phyloP scores from a whole-genome alignment of 2,329 filamentous ascomycete genomes.

The Diplodia seriata region DNA sequence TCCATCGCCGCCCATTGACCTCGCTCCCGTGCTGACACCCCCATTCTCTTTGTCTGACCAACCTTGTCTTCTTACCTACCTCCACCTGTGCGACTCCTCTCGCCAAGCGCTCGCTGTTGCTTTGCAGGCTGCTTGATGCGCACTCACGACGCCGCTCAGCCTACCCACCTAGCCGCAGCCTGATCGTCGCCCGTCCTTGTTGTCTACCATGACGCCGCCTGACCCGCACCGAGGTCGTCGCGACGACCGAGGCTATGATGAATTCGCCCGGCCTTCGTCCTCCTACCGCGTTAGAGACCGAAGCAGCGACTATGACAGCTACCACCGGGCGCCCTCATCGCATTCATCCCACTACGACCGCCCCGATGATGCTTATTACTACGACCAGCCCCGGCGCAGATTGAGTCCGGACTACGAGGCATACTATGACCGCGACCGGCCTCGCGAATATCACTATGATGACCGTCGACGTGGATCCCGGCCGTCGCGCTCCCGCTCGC shows the following conservation, averaged over 20 bases:
- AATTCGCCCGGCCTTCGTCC: slow-evolving; percentile 6
- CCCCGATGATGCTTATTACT: slow-evolving; percentile 8
- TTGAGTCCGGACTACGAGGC: slow-evolving; percentile 16
- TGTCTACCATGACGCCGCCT: slow-evolving; percentile 13
- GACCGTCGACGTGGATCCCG: slow-evolving; percentile 14
- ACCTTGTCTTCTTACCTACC: background rate
- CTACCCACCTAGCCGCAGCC: slow-evolving; percentile 6
- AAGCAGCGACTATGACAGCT: slow-evolving; percentile 23
- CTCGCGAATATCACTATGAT: slow-evolving; percentile 16
- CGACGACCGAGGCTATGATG: slow-evolving; percentile 14
- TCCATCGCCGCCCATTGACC: slow-evolving; percentile 5
- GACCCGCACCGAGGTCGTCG: slow-evolving; percentile 17
- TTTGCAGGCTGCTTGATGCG: background rate
- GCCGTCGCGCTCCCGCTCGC: slow-evolving; percentile 30
- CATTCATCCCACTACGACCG: slow-evolving; percentile 24
- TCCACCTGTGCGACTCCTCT: background rate
- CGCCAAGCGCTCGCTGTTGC: background rate
- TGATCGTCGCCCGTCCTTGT: slow-evolving; percentile 23
- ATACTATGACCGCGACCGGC: slow-evolving; percentile 27
- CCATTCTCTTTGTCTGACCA: slow-evolving; percentile 11
- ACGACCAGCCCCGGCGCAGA: slow-evolving; percentile 17
- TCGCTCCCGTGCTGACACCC: background rate
- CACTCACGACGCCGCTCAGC: background rate
- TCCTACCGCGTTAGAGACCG: slow-evolving; percentile 22
- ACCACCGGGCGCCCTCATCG: slow-evolving; percentile 18